These are phyloP conservation scores for Leishmania mexicana DNA, from an alignment of 208 protist genomes.

Conservation along the genomic window DNA sequence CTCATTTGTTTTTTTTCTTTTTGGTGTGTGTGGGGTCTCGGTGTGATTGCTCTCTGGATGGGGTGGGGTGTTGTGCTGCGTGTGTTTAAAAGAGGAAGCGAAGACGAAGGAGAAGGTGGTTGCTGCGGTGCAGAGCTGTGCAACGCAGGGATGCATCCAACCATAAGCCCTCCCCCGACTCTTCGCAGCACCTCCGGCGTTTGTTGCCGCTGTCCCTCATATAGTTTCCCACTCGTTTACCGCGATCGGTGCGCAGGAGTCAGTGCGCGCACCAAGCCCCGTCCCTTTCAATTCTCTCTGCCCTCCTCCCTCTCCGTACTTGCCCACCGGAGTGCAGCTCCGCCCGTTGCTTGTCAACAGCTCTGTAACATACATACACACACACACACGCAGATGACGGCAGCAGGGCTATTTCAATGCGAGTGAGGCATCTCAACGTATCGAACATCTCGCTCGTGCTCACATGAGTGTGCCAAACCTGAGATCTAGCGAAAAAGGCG, in stretches of 20 bases:
- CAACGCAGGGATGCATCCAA: background rate
- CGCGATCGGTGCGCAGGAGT: background rate
- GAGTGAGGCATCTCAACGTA: background rate
- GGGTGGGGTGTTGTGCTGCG: background rate
- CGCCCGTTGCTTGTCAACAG: background rate
- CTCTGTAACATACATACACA: background rate
- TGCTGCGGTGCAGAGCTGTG: background rate
- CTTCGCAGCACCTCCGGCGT: background rate
- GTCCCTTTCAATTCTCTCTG: background rate
- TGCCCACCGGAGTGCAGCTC: background rate
- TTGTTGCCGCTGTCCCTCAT: background rate
- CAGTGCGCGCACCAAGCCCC: too few species aligned
- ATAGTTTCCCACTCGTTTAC: background rate
- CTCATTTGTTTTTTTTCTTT: background rate
- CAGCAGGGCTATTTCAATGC: background rate
- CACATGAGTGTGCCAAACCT: background rate
- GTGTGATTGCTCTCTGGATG: background rate
- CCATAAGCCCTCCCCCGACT: background rate
- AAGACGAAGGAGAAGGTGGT: background rate
- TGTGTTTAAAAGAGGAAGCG: background rate
- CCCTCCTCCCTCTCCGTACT: background rate
- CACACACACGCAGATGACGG: background rate
- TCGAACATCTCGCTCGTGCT: background rate
- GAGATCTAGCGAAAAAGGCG: background rate
- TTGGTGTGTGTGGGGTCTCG: background rate